phyloP scores from a whole-genome alignment of 257 asterid genomes.

The Nicotiana attenuata region DNA sequence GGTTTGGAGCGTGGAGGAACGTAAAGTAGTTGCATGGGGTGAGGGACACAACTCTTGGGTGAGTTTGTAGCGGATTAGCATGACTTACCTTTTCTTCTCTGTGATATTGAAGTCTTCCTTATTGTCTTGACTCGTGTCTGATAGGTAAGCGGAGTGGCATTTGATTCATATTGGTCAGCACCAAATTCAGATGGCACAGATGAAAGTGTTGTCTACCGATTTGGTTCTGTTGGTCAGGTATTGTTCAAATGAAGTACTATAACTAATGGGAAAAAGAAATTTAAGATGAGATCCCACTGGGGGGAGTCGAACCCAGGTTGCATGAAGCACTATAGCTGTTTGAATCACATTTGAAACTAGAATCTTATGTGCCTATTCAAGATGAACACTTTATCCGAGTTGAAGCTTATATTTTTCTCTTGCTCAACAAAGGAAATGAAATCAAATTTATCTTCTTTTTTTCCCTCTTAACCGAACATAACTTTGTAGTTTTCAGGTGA shows the following conservation, averaged over 20 bases:
- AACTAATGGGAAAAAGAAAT: no score
- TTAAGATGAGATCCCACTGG: no score
- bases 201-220: constrained; percentile 82
- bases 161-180: constrained; percentile 90
- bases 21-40: constrained; percentile 97
- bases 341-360: neutral
- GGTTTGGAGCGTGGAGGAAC: constrained; percentile 98
- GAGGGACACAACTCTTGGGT: constrained; percentile 99
- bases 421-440: neutral
- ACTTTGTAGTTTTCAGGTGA: neutral
- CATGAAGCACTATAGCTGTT: no score
- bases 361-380: neutral
- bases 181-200: constrained; percentile 81
- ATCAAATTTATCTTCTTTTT: neutral
- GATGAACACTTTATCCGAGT: neutral
- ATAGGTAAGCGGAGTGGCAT: constrained; percentile 97
- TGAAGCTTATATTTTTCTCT: neutral
- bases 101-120: constrained; percentile 12
- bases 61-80: constrained; percentile 26
- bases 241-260: neutral
- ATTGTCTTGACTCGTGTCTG: constrained; percentile 14
- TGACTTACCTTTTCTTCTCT: constrained; percentile 5
- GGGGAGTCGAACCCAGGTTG: no score
- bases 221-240: constrained; percentile 99
- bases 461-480: neutral